phyloP scores from a whole-genome alignment of 2,329 filamentous ascomycete species.

The Tolypocladium endophyticum region DNA sequence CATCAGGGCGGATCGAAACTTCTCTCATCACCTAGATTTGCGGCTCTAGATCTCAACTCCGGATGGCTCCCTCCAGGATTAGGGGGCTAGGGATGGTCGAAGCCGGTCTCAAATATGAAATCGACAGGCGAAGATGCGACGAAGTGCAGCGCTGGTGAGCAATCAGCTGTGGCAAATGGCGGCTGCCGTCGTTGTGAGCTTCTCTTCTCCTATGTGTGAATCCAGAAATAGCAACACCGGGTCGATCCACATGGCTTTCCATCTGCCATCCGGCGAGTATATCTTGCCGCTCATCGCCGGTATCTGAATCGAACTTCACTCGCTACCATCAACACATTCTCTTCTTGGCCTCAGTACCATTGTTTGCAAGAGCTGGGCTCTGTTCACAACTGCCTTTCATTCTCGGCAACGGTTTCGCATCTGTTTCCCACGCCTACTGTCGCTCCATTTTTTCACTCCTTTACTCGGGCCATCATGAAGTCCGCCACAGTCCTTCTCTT shows the following conservation, averaged over 20 bases:
- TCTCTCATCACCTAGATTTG: neutral
- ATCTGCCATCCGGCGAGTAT: neutral
- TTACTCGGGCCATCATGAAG: slow-evolving; percentile 13
- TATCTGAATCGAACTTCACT: neutral
- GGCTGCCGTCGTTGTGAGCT: neutral
- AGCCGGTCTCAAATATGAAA: slow-evolving; percentile 10
- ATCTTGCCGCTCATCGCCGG: neutral
- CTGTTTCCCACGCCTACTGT: neutral
- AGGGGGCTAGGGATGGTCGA: slow-evolving; percentile 1
- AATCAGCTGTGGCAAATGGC: neutral
- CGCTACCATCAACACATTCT: slow-evolving; percentile 5
- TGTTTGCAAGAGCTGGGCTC: slow-evolving; percentile 18
- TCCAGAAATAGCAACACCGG: neutral
- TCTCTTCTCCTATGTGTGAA: neutral
- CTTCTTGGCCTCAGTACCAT: slow-evolving; percentile 1
- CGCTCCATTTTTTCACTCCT: neutral
- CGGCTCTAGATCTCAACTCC: neutral
- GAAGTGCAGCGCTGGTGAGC: neutral
- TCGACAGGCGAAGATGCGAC: neutral
- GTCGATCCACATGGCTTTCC: neutral
- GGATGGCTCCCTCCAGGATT: neutral
- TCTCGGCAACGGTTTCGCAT: neutral
- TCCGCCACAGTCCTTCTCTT: slow-evolving; percentile 15
- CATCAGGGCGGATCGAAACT: neutral
- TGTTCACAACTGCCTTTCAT: slow-evolving; percentile 5